These are phyloP conservation scores for Penicillium sp. DNA, from an alignment of 2,329 filamentous ascomycete genomes.

Conservation along the genomic window DNA sequence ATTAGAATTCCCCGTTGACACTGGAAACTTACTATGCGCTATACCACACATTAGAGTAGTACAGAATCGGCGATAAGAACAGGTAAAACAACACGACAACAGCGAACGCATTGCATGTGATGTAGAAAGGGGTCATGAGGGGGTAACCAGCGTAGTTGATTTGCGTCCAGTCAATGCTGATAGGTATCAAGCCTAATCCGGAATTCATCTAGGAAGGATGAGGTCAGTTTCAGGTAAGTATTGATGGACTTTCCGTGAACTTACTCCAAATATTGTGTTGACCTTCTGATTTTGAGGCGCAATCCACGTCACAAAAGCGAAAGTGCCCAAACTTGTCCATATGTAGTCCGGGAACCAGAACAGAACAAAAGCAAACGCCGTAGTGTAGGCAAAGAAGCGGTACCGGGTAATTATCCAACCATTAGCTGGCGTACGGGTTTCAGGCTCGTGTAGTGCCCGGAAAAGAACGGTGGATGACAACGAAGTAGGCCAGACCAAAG, in stretches of 20 bases:
- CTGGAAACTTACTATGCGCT: conserved; percentile 22
- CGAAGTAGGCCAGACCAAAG: conserved; percentile 18
- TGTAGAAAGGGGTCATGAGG: conserved; percentile 33
- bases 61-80: conserved; percentile 43
- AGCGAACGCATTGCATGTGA: conserved; percentile 49
- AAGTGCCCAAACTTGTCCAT: conserved; percentile 42
- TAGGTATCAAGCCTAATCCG: conserved; percentile 28
- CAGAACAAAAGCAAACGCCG: conserved; percentile 14
- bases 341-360: conserved; percentile 48
- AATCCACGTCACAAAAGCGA: conserved; percentile 42
- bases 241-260: neutral
- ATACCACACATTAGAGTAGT: conserved; percentile 49
- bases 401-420: conserved; percentile 17
- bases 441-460: conserved; percentile 15
- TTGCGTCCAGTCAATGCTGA: conserved; percentile 42
- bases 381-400: conserved; percentile 16
- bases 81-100: conserved; percentile 49
- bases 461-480: conserved; percentile 19
- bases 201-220: conserved; percentile 15
- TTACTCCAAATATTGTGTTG: conserved; percentile 22
- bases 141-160: conserved; percentile 26
- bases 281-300: conserved; percentile 35
- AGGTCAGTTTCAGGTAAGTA: neutral
- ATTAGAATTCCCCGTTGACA: neutral
- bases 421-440: conserved; percentile 13